phyloP scores from a whole-genome alignment of 2,329 filamentous ascomycete genomes.

The Nothophoma quercina region DNA sequence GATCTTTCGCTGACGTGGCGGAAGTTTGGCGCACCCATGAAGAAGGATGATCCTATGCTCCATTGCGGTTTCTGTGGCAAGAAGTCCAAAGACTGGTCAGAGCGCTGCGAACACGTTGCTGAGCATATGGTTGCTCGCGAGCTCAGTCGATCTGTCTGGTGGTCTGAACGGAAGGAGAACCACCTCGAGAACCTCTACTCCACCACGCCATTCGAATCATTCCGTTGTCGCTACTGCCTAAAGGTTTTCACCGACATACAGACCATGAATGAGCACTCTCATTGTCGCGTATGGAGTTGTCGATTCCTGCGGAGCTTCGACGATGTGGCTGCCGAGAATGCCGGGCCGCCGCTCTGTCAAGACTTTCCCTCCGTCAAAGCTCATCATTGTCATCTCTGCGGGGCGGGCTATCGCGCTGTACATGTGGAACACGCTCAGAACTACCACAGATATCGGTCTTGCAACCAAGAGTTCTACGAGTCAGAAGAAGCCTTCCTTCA shows the following conservation, averaged over 20 bases:
- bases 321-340: slow-evolving; percentile 43
- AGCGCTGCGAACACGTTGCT: slow-evolving; percentile 43
- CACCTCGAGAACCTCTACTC: slow-evolving; percentile 44
- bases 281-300: slow-evolving; percentile 47
- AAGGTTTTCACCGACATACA: slow-evolving; percentile 42
- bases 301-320: slow-evolving; percentile 45
- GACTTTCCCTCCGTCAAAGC: slow-evolving; percentile 46
- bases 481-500: slow-evolving; percentile 45
- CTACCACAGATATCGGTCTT: slow-evolving; percentile 44
- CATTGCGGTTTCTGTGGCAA: slow-evolving; percentile 48
- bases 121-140: slow-evolving; percentile 43
- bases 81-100: slow-evolving; percentile 40
- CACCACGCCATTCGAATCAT: slow-evolving; percentile 39
- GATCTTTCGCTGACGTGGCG: slow-evolving; percentile 47
- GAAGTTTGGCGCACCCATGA: slow-evolving; percentile 45
- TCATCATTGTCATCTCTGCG: slow-evolving; percentile 47
- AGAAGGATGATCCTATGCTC: slow-evolving; percentile 46
- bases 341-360: slow-evolving; percentile 40
- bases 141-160: slow-evolving; percentile 42
- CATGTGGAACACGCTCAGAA: slow-evolving; percentile 45
- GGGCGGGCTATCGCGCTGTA: slow-evolving; percentile 41
- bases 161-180: slow-evolving; percentile 42
- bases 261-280: slow-evolving; percentile 43
- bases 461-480: slow-evolving; percentile 44
- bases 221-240: slow-evolving; percentile 45